Percentiles rank a stretch among this genome's conserved stretches.
These are phyloP conservation scores for Nidularia sp. DNA, from an alignment of 768 basidiomycete species.

Conservation along the genomic window DNA sequence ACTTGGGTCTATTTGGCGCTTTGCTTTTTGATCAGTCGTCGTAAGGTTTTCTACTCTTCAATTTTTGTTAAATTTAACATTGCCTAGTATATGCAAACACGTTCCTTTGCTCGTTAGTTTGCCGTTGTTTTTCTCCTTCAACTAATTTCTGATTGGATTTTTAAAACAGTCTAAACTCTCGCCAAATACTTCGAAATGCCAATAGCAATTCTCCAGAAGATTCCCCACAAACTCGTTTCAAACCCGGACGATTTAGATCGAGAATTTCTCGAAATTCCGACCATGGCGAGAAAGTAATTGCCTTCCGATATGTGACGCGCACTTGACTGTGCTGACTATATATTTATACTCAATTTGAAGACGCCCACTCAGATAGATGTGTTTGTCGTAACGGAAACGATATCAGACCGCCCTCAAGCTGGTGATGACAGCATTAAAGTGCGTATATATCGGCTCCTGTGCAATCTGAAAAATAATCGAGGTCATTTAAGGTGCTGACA, in stretches of 20 bases:
- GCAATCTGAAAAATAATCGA: too few relatives aligned
- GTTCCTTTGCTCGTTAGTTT: constrained; percentile 24
- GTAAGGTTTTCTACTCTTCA: constrained; percentile 10
- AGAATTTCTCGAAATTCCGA: not conserved
- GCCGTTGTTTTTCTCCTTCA: too few relatives aligned
- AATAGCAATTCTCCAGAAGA: constrained; percentile 8
- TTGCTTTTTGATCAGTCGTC: constrained; percentile 25
- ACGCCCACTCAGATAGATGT: constrained; percentile 19
- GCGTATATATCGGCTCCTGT: too few relatives aligned
- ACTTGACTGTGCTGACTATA: not conserved
- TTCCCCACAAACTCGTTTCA: not conserved
- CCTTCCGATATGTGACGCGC: not conserved
- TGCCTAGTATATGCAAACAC: constrained; percentile 25
- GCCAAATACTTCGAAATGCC: constrained; percentile 18
- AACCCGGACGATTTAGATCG: not conserved
- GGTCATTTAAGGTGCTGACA: too few relatives aligned
- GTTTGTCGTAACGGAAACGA: constrained; percentile 23
- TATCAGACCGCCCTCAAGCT: constrained; percentile 19
- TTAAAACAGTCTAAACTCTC: constrained; percentile 20
- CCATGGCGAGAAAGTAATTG: constrained; percentile 2
- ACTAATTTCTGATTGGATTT: too few relatives aligned
- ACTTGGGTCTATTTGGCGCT: constrained; percentile 29
- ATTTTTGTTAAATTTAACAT: not conserved
- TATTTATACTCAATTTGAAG: not conserved
- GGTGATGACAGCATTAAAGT: constrained; percentile 5